These are phyloP conservation scores for Cadophora luteo-olivacea DNA, from an alignment of 2,329 filamentous ascomycete genomes.

Conservation along the genomic window DNA sequence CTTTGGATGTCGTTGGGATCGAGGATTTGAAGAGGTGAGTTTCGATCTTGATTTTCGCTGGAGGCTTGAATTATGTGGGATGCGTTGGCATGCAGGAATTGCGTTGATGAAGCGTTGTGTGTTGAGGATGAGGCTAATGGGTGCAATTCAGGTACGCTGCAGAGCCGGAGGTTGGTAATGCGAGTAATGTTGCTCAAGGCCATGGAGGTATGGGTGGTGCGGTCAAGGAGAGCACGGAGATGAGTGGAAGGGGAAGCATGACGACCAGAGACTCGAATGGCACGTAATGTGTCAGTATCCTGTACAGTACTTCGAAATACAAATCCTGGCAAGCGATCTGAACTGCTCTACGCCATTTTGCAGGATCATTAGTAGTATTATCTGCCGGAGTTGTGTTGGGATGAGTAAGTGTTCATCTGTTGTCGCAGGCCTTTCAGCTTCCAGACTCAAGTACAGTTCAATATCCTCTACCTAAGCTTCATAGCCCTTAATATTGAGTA, in stretches of 20 bases:
- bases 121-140: neutral
- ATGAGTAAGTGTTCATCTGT: too few species aligned
- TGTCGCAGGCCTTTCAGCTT: too few species aligned
- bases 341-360: too few species aligned
- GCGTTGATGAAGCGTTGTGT: too few species aligned
- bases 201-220: slow-evolving; percentile 29
- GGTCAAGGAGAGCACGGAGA: slow-evolving; percentile 34
- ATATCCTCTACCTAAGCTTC: too few species aligned
- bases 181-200: slow-evolving; percentile 34
- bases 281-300: neutral
- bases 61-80: neutral
- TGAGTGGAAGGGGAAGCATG: slow-evolving; percentile 34
- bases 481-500: too few species aligned
- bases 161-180: slow-evolving; percentile 33
- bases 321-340: too few species aligned
- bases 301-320: too few species aligned
- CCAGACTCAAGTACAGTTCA: too few species aligned
- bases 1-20: slow-evolving; percentile 44
- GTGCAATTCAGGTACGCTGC: slow-evolving; percentile 35
- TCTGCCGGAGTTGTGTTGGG: too few species aligned
- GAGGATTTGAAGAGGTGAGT: slow-evolving; percentile 44
- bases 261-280: slow-evolving; percentile 22
- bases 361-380: too few species aligned
- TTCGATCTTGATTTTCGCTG: slow-evolving; percentile 9
- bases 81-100: too few species aligned